These are phyloP conservation scores for Neurospora sp. DNA, from an alignment of 495 filamentous ascomycete species.

Conservation along the genomic window DNA sequence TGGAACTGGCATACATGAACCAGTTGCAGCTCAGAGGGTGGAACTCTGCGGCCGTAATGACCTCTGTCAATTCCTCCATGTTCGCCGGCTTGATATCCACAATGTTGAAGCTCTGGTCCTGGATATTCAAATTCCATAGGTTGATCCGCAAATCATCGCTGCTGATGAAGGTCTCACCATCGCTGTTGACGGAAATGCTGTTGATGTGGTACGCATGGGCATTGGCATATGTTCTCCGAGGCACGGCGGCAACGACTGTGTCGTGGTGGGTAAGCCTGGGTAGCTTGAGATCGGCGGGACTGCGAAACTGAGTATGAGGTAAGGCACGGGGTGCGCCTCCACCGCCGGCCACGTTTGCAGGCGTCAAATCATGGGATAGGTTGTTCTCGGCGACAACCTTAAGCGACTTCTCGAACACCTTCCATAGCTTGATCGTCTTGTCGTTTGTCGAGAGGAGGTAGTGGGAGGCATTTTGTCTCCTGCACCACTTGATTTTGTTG, in stretches of 20 bases:
- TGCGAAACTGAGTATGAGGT: slow-evolving; percentile 65
- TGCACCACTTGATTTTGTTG: slow-evolving; percentile 99
- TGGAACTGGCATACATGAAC: slow-evolving; percentile 99
- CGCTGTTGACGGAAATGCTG: slow-evolving; percentile 98
- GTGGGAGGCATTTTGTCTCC: slow-evolving; percentile 94
- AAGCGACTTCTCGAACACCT: slow-evolving; percentile 97
- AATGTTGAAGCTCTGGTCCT: slow-evolving; percentile 99
- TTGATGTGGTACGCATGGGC: slow-evolving; percentile 99
- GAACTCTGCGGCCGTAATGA: slow-evolving; percentile 97
- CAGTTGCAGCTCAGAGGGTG: slow-evolving; percentile 96
- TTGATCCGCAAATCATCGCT: slow-evolving; percentile 97
- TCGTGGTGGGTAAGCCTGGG: slow-evolving; percentile 96
- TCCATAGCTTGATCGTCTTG: slow-evolving; percentile 99
- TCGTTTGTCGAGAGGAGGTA: slow-evolving; percentile 98
- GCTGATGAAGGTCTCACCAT: slow-evolving; percentile 98
- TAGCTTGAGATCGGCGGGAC: slow-evolving; percentile 74
- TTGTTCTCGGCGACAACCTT: slow-evolving; percentile 99
- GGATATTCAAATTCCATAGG: slow-evolving; percentile 97
- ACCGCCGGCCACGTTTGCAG: slow-evolving; percentile 61
- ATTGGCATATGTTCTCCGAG: slow-evolving; percentile 91
- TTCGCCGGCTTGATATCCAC: slow-evolving; percentile 99
- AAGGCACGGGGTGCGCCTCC: slow-evolving; percentile 60
- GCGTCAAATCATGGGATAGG: slow-evolving; percentile 86
- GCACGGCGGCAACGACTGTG: slow-evolving; percentile 94
- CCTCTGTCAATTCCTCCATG: slow-evolving; percentile 98